These are phyloP conservation scores for Flaveria ramosissima DNA, from an alignment of 129 eudicot species.

Conservation along the genomic window DNA sequence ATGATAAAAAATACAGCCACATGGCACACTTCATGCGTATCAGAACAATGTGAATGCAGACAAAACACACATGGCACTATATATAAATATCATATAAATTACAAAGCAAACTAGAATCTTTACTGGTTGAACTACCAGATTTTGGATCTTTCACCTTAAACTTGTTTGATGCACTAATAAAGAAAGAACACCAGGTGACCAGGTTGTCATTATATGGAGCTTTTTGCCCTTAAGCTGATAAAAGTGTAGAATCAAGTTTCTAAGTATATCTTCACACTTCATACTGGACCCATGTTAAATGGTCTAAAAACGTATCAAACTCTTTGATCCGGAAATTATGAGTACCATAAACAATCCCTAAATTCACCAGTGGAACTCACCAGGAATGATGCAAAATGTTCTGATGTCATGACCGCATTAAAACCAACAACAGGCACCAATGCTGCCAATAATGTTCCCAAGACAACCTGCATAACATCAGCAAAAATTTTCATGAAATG, in stretches of 20 bases:
- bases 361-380: constrained; percentile 47
- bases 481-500: constrained; percentile 10
- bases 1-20: constrained; percentile 15
- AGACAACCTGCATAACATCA: constrained; percentile 62
- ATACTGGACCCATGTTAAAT: constrained; percentile 1
- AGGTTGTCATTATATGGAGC: not conserved
- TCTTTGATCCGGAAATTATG: not conserved
- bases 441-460: constrained; percentile 93
- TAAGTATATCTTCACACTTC: not conserved
- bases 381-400: constrained; percentile 96
- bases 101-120: constrained; percentile 1
- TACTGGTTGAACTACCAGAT: constrained; percentile 1
- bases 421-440: constrained; percentile 99
- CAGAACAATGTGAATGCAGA: not conserved
- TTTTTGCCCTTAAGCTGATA: constrained; percentile 11
- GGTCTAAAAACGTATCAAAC: not conserved
- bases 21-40: not conserved
- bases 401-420: constrained; percentile 98
- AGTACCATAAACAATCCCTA: constrained; percentile 14
- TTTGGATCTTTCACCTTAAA: constrained; percentile 15
- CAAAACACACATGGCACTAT: not conserved
- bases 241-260: not conserved
- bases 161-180: constrained; percentile 10
- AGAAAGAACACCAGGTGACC: constrained; percentile 17
- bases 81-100: not conserved